phyloP scores from a whole-genome alignment of 1,139 yeast genomes.

The Pichia kudriavzevii region DNA sequence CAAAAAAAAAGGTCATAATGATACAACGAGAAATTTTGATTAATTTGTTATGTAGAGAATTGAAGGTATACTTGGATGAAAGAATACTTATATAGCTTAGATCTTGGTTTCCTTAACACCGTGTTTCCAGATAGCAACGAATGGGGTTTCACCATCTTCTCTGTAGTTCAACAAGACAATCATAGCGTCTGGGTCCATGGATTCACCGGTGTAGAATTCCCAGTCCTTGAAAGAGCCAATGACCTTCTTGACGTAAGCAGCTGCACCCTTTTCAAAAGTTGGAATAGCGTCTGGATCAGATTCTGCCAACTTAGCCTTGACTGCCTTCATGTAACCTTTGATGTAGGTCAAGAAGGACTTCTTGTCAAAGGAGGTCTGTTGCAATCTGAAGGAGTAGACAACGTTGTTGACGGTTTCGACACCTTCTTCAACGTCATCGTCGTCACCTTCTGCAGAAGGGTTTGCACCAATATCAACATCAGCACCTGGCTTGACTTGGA shows the following conservation, averaged over 20 bases:
- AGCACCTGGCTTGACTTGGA: slow-evolving; percentile 73
- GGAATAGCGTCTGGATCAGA: slow-evolving; percentile 78
- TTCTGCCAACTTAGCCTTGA: slow-evolving; percentile 86
- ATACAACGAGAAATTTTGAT: not conserved
- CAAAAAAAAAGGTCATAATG: too few species aligned
- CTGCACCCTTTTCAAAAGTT: slow-evolving; percentile 94
- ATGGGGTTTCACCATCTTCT: slow-evolving; percentile 98
- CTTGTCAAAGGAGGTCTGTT: slow-evolving; percentile 92
- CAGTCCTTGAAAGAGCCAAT: slow-evolving; percentile 93
- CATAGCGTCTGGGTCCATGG: slow-evolving; percentile 99
- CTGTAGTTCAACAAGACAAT: slow-evolving; percentile 97
- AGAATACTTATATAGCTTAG: slow-evolving; percentile 36
- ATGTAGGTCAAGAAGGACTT: slow-evolving; percentile 92
- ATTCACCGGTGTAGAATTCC: slow-evolving; percentile 99
- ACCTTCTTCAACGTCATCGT: slow-evolving; percentile 74
- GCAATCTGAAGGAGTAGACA: slow-evolving; percentile 97
- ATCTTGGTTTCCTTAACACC: slow-evolving; percentile 86
- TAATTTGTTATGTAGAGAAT: slow-evolving; percentile 3
- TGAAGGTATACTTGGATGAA: not conserved
- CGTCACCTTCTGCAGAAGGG: slow-evolving; percentile 98
- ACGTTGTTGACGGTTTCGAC: slow-evolving; percentile 92
- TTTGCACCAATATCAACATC: slow-evolving; percentile 98
- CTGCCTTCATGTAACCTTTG: slow-evolving; percentile 97
- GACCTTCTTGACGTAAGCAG: slow-evolving; percentile 90
- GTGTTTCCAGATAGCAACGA: slow-evolving; percentile 97